These are phyloP conservation scores for Hamigera avellanea DNA, from an alignment of 495 filamentous ascomycete species.

Conservation along the genomic window DNA sequence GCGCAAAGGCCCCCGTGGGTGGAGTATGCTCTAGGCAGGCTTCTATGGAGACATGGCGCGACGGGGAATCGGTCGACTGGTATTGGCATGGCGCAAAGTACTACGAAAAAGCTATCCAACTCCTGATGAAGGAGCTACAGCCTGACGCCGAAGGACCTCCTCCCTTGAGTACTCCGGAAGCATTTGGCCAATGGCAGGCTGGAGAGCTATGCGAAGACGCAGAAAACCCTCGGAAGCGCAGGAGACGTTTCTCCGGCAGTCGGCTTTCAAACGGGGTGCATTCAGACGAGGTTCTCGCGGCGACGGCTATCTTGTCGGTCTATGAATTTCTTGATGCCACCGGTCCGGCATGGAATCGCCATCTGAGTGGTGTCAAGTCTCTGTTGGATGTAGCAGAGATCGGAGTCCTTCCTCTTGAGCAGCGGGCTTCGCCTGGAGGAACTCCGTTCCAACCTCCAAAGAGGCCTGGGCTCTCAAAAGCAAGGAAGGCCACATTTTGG, in stretches of 20 bases:
- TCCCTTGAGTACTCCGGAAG: conserved; percentile 22
- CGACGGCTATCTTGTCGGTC: conserved; percentile 51
- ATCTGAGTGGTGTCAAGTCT: conserved; percentile 52
- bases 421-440: conserved; percentile 26
- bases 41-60: conserved; percentile 40
- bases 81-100: conserved; percentile 46
- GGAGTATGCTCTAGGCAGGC: conserved; percentile 37
- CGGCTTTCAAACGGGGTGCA: conserved; percentile 29
- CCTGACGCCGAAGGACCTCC: conserved; percentile 28
- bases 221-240: conserved; percentile 26
- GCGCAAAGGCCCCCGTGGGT: conserved; percentile 35
- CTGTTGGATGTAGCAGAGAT: conserved; percentile 52
- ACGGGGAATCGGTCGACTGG: conserved; percentile 37
- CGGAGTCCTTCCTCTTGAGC: conserved; percentile 47
- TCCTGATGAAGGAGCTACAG: conserved; percentile 47
- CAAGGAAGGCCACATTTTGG: conserved; percentile 51
- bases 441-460: conserved; percentile 16
- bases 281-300: conserved; percentile 50
- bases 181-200: conserved; percentile 27
- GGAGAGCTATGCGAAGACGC: conserved; percentile 20
- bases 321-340: conserved; percentile 55
- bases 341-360: conserved; percentile 49
- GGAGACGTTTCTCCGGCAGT: conserved; percentile 27
- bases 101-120: conserved; percentile 52
- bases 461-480: conserved; percentile 35